A percentile compares a stretch with the other conserved stretches of the same genome.
These are phyloP conservation scores for Synchytrium microbalum DNA, from an alignment of 371 early-diverging fungal genomes.

Conservation along the genomic window DNA sequence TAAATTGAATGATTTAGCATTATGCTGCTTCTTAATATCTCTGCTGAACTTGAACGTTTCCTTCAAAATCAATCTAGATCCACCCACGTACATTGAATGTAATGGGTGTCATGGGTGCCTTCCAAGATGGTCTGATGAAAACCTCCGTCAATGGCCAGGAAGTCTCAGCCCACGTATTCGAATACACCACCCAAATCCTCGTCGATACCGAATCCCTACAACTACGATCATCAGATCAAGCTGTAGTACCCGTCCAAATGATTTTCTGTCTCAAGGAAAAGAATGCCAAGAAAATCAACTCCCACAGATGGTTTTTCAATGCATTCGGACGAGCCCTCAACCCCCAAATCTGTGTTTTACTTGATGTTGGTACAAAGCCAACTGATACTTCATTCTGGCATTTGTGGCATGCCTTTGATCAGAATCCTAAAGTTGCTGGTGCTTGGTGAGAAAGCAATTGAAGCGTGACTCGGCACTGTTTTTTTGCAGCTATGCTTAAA, in stretches of 20 bases:
- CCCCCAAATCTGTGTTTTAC: constrained; percentile 62
- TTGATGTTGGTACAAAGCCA: constrained; percentile 89
- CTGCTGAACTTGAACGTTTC: neutral
- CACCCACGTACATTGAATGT: constrained; percentile 28
- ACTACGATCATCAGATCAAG: constrained; percentile 36
- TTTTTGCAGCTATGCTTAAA: constrained; percentile 31
- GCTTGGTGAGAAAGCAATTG: constrained; percentile 79
- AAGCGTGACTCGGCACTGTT: constrained; percentile 57
- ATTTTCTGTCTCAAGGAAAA: constrained; percentile 81
- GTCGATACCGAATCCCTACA: constrained; percentile 20
- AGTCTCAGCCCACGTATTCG: constrained; percentile 36
- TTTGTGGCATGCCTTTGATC: constrained; percentile 63
- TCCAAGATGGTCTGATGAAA: constrained; percentile 37
- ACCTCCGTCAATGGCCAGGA: constrained; percentile 24
- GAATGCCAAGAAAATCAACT: constrained; percentile 78
- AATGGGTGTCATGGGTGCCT: constrained; percentile 35
- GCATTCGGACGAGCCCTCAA: constrained; percentile 57
- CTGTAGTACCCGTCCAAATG: constrained; percentile 64
- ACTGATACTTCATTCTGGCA: constrained; percentile 76
- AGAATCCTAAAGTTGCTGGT: constrained; percentile 53
- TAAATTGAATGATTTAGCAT: constrained; percentile 39
- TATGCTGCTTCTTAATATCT: neutral
- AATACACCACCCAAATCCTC: constrained; percentile 34
- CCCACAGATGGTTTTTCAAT: constrained; percentile 82
- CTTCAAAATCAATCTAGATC: constrained; percentile 1